These are phyloP conservation scores for Rubia yunnanensis DNA, from an alignment of 257 asterid species.

Conservation along the genomic window DNA sequence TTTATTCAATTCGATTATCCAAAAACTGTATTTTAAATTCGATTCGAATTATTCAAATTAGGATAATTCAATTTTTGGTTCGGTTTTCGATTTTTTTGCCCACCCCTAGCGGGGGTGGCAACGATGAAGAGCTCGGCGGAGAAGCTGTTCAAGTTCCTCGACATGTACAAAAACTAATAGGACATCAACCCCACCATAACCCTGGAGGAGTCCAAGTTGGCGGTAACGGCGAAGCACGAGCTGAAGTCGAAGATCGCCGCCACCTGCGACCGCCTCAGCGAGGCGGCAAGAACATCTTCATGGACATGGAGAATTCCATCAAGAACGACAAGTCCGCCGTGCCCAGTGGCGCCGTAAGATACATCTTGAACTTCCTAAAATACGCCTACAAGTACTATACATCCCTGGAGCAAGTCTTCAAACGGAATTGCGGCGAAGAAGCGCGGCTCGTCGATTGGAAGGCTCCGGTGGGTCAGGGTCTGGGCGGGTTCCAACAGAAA, in stretches of 20 bases:
- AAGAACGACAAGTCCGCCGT: slow-evolving; percentile 50
- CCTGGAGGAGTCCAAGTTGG: slow-evolving; percentile 20
- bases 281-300: slow-evolving; percentile 47
- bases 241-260: slow-evolving; percentile 33
- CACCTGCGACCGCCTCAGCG: slow-evolving; percentile 49
- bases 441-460: no score
- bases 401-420: slow-evolving; percentile 44
- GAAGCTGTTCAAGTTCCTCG: slow-evolving; percentile 71
- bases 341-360: slow-evolving; percentile 91
- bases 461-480: no score
- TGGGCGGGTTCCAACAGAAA: no score
- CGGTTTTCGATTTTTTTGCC: no score
- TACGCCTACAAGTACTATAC: slow-evolving; percentile 61
- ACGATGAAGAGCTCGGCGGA: slow-evolving; percentile 64
- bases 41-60: no score
- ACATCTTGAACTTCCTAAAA: slow-evolving; percentile 70
- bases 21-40: no score
- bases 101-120: no score
- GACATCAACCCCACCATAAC: slow-evolving; percentile 31
- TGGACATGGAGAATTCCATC: slow-evolving; percentile 64
- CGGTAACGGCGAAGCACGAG: slow-evolving; percentile 24
- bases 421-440: no score
- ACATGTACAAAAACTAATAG: slow-evolving; percentile 54
- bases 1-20: no score
- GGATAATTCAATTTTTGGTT: no score